phyloP scores from a whole-genome alignment of 140 eudicot species.

The Ambrosia hybrid region DNA sequence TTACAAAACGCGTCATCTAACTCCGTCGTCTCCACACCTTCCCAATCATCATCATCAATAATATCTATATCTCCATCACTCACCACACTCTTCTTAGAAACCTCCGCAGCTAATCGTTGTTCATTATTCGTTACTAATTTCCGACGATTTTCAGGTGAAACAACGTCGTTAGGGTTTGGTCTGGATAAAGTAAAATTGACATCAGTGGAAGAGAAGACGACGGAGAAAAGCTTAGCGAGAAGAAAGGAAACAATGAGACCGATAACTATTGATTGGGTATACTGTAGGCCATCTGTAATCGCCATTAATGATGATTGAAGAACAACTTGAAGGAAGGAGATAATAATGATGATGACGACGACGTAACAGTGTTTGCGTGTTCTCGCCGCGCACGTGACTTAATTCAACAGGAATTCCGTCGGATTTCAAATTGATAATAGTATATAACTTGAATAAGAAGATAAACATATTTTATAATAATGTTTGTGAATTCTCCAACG shows the following conservation, averaged over 20 bases:
- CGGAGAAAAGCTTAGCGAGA: slow-evolving; percentile 5
- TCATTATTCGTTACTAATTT: slow-evolving; percentile 10
- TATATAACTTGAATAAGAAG: background rate
- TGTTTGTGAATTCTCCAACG: too few relatives aligned
- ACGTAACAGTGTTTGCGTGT: too few relatives aligned
- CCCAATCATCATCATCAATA: too few relatives aligned
- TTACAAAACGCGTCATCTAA: too few relatives aligned
- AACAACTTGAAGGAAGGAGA: too few relatives aligned
- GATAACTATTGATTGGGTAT: too few relatives aligned
- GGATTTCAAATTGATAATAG: background rate
- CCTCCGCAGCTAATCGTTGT: slow-evolving; percentile 22
- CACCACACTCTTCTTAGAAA: background rate
- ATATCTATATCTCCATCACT: too few relatives aligned
- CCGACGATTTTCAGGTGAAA: background rate
- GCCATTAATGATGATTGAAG: too few relatives aligned
- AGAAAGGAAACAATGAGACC: too few relatives aligned
- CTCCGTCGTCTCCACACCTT: too few relatives aligned
- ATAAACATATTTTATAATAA: background rate
- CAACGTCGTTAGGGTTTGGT: slow-evolving; percentile 9
- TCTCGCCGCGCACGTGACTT: slow-evolving; percentile 34
- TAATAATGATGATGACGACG: too few relatives aligned
- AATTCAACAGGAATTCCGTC: slow-evolving; percentile 1
- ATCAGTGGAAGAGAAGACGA: slow-evolving; percentile 58
- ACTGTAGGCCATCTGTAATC: too few relatives aligned
- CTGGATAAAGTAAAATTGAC: slow-evolving; percentile 37